These are phyloP conservation scores for Gloeophyllum trabeum DNA, from an alignment of 768 basidiomycete species.

Conservation along the genomic window DNA sequence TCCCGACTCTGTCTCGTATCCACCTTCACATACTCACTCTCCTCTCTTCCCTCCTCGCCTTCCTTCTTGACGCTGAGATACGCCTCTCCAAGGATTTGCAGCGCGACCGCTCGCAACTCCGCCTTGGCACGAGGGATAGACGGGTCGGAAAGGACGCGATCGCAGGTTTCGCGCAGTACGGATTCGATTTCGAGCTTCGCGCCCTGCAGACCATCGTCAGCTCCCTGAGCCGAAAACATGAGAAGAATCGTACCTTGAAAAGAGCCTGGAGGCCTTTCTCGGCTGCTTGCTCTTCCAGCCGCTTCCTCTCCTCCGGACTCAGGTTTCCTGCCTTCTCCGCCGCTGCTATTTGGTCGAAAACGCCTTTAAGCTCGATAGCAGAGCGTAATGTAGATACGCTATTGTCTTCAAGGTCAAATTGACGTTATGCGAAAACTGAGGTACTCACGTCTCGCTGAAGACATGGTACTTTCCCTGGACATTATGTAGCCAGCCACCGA, in stretches of 20 bases:
- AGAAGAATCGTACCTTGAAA: conserved; percentile 53
- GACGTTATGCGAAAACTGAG: conserved; percentile 1
- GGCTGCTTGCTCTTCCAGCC: conserved; percentile 84
- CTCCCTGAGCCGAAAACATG: not conserved
- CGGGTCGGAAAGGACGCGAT: conserved; percentile 59
- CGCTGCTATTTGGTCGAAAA: conserved; percentile 87
- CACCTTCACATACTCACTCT: conserved; percentile 73
- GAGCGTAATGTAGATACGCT: conserved; percentile 80
- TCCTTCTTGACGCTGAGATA: conserved; percentile 66
- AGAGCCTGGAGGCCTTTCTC: conserved; percentile 87
- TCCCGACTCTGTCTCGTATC: conserved; percentile 62
- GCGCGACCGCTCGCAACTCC: conserved; percentile 63
- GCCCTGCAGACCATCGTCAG: conserved; percentile 36
- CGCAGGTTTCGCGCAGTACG: conserved; percentile 80
- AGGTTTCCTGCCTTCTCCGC: conserved; percentile 81
- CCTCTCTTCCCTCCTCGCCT: conserved; percentile 29
- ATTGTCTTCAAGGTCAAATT: not conserved
- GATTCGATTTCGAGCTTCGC: conserved; percentile 89
- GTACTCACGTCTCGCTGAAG: conserved; percentile 82
- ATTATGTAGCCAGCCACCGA: conserved; percentile 90
- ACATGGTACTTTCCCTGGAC: conserved; percentile 90
- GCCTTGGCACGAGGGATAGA: conserved; percentile 43
- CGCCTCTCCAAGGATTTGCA: conserved; percentile 79
- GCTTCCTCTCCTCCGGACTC: conserved; percentile 65
- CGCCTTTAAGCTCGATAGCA: conserved; percentile 80